Base-by-base conservation (phyloP, 2,329 filamentous ascomycete species). In the Aspergillus japonicus region DNA sequence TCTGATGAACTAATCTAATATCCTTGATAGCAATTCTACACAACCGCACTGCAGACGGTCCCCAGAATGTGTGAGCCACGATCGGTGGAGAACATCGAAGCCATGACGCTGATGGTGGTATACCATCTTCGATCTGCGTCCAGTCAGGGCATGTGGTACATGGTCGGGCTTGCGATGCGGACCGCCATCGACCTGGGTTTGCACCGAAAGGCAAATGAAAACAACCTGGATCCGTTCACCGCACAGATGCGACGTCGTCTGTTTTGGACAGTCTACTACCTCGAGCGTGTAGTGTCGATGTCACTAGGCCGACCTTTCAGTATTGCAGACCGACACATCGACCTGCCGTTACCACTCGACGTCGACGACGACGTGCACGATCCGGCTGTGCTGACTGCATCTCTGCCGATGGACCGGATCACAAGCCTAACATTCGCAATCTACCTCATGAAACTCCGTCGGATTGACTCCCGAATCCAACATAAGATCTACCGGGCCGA, bases 121-220 rank as follows among this genome's bases (percentile, higher is more conserved):
- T 83, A 83, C 62, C 81, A 83, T 64, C 72, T 84, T 2, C 77
- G 82, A 7, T 82, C 79, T 1, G 76, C 79, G 10, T 81, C 81
- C 0, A 81, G 80, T 33, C 79, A 80, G 59, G 81, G 80, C 8
- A 75, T 83, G 52, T 84, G 81, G 81, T 83, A 83, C 64, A 81
- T 83, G 76, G 80, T 83, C 47, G 81, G 82, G 12, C 73, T 83
- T 19, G 81, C 81, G 2, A 83, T 83, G 79, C 77, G 81, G 47
- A 83, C 80, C 7, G 80, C 79, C 56, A 81, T 83, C 52, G 82
- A 83, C 58, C 72, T 84, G 3, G 82, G 81, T 5, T 72, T 83
- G 29, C 82, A 84, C 60, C 74, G 80, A 50, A 80, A 78, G 57
- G 77, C 78, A 47, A 77, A 80, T 58, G 79, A 82, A 60, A 68